Evolutionary conservation across 2,329 filamentous ascomycete species (phyloP).

Genomic region (Akanthomyces dipterigenus): DNA sequence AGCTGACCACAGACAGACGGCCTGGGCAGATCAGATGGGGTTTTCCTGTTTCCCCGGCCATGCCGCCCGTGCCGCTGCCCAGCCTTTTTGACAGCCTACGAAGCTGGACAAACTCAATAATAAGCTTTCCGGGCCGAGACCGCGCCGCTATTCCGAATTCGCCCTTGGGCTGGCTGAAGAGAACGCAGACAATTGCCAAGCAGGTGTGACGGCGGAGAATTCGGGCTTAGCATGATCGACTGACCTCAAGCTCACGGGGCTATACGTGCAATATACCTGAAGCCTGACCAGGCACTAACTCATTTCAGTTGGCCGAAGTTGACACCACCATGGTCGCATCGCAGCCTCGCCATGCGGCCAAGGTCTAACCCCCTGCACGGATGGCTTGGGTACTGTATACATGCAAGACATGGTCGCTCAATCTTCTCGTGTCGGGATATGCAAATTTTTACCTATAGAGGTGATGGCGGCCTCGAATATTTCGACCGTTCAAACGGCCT

Average conservation of each 20-base stretch:
- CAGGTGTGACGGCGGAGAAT: too few species aligned
- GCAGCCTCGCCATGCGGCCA: not conserved
- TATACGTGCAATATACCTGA: not conserved
- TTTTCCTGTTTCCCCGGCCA: not conserved
- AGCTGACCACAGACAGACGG: not conserved
- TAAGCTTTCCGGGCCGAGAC: not conserved
- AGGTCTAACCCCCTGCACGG: not conserved
- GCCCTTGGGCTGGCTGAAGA: not conserved
- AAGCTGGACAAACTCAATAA: not conserved
- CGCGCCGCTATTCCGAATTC: not conserved
- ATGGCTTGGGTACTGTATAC: not conserved
- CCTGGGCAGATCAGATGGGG: not conserved
- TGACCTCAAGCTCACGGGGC: not conserved
- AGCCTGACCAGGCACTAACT: not conserved
- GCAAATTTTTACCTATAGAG: too few species aligned
- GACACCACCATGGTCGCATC: not conserved
- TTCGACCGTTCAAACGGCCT: not conserved
- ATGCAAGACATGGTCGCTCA: not conserved
- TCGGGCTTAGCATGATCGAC: not conserved
- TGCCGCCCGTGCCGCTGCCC: not conserved
- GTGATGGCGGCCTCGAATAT: not conserved
- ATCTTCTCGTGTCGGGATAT: not conserved
- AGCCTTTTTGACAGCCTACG: not conserved
- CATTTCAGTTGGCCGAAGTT: too few species aligned
- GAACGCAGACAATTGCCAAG: not conserved